Base-by-base conservation (phyloP, 2,329 filamentous ascomycete genomes). In the Periconia sp. region DNA sequence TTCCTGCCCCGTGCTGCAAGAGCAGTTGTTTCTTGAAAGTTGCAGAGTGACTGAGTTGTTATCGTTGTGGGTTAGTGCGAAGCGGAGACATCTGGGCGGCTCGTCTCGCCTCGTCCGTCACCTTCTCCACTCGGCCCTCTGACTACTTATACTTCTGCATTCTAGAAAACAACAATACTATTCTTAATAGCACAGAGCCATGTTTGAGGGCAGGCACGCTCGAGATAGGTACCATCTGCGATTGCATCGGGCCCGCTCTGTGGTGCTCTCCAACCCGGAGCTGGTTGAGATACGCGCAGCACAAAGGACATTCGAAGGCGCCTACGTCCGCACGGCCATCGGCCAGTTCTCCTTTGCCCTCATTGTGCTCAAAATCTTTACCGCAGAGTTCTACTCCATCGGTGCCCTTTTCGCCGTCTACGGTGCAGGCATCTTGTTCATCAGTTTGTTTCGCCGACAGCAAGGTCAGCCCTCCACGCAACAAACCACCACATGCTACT, bases 341-440 rank as follows among this genome's bases (percentile, higher is more conserved):
- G 91, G 90, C 2, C 92, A 97, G 69, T 97, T 97, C 79, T 93
- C 90, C 52, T 97, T 99, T 74, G 88, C 93, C 18, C 86, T 99
- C 47, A 87, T 99, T 58, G 90, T 99, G 49, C 85, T 96, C 62
- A 96, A 95, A 78, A 95, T 99, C 74, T 97, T 99, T 78, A 97
- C 92, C 9, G 84, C 87, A 49, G 94, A 97, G 71, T 97, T 99
- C 79, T 97, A 97, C 76, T 86, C 89, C 62, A 96, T 97, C 58
- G 94, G 94, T n/a, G 94, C 94, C 7, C 81, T 99, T 31, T 97
- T 97, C 71, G 92, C 94, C 42, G 87, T 91, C 46, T 97, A 97
- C 69, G 94, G 93, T 13, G 86, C 88, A 3, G 90, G 91, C 7
- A 84, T 99, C 45, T 79, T 97, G 69, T 80, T 90, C 23, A 91